These are phyloP conservation scores for Rhytidiadelphus loreus DNA, from an alignment of 225 moss, liverwort and hornwort genomes.

Conservation along the genomic window DNA sequence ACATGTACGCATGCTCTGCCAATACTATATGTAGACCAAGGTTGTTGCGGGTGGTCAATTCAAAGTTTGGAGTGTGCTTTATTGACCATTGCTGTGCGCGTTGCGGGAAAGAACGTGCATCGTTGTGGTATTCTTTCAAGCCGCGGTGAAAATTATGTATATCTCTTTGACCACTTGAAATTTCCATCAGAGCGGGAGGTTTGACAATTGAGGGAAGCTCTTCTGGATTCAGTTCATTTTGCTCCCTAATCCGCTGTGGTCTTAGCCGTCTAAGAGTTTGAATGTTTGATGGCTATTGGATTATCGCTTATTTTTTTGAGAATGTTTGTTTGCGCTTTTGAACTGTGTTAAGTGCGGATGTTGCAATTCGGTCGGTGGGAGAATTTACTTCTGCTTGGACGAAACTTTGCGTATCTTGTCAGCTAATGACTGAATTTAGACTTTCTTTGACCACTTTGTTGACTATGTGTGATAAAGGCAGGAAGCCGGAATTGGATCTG, in stretches of 20 bases:
- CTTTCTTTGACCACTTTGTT: not conserved
- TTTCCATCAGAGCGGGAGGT: not conserved
- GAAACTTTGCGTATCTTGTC: not conserved
- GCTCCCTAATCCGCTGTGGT: not conserved
- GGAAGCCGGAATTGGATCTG: not conserved
- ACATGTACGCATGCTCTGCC: not conserved
- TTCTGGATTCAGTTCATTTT: not conserved
- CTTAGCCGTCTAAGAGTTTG: not conserved
- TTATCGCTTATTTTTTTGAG: not conserved
- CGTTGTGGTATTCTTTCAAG: not conserved
- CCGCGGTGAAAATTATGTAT: not conserved
- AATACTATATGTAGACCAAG: not conserved
- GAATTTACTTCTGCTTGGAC: not conserved
- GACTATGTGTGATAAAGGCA: conserved; percentile 1
- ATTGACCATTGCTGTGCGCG: not conserved
- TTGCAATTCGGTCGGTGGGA: not conserved
- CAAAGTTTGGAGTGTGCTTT: not conserved
- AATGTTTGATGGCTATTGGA: not conserved
- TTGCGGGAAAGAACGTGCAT: not conserved
- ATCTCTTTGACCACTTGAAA: not conserved
- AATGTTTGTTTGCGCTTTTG: not conserved
- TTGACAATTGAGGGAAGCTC: not conserved
- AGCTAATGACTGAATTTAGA: not conserved
- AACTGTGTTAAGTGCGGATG: not conserved
- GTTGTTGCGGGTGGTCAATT: not conserved